Evolutionary conservation across 2,329 filamentous ascomycete genomes (phyloP).

Genomic region (Fusarium citri): DNA sequence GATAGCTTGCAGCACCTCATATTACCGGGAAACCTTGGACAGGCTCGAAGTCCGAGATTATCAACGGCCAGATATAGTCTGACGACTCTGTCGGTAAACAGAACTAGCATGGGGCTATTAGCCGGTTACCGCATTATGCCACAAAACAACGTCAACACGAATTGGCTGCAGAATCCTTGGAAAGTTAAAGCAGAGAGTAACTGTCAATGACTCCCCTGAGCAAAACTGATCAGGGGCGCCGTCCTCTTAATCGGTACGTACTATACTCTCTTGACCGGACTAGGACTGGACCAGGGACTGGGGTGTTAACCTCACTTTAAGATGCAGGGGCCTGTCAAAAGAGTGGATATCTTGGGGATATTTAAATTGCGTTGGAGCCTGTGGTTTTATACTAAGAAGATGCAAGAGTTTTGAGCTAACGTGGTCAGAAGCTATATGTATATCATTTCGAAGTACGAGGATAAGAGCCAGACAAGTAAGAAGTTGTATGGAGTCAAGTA

Average conservation of each 20-base stretch:
- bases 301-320: constrained; percentile 24
- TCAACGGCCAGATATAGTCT: constrained; percentile 6
- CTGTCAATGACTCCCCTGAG: constrained; percentile 27
- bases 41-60: constrained; percentile 1
- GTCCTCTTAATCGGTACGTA: background rate
- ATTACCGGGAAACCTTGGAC: constrained; percentile 9
- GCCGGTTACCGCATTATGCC: background rate
- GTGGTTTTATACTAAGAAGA: constrained; percentile 6
- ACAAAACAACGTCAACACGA: background rate
- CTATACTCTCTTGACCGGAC: constrained; percentile 18
- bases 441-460: background rate
- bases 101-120: constrained; percentile 14
- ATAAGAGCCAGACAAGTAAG: background rate
- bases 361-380: constrained; percentile 42
- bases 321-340: constrained; percentile 31
- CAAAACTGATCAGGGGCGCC: constrained; percentile 31
- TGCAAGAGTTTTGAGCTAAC: background rate
- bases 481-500: background rate
- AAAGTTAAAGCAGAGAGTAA: constrained; percentile 1
- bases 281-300: constrained; percentile 28
- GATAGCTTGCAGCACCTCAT: constrained; percentile 16
- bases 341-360: constrained; percentile 40
- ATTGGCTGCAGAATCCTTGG: constrained; percentile 9
- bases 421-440: constrained; percentile 8
- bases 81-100: constrained; percentile 6